Conservation (phyloP, 345 rosid species). For the Acer yangbiense region DNA sequence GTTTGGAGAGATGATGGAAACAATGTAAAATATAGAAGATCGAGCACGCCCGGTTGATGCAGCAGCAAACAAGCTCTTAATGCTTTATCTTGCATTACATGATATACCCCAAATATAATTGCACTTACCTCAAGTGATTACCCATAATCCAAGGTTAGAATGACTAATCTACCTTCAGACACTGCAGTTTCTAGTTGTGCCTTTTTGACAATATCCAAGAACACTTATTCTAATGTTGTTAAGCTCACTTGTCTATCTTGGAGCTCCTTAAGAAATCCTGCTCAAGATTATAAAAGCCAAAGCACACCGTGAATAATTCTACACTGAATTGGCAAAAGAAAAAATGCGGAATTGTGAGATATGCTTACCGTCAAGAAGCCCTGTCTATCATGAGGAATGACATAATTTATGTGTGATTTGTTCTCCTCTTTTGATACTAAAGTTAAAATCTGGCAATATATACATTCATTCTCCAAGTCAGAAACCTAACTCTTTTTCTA, state of each 20-base stretch:
- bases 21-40: slow-evolving; percentile 63
- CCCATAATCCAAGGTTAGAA: slow-evolving; percentile 64
- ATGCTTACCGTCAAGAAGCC: slow-evolving; percentile 55
- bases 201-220: slow-evolving; percentile 81
- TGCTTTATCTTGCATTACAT: neutral
- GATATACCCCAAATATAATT: neutral
- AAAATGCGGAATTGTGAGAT: neutral
- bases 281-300: slow-evolving; percentile 17
- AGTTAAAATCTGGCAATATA: slow-evolving; percentile 53
- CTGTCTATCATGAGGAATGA: slow-evolving; percentile 82
- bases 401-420: slow-evolving; percentile 61
- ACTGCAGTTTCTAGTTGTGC: slow-evolving; percentile 93
- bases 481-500: slow-evolving; percentile 3
- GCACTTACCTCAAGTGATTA: slow-evolving; percentile 54
- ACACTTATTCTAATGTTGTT: slow-evolving; percentile 89
- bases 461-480: slow-evolving; percentile 6
- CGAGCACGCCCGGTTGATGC: slow-evolving; percentile 63
- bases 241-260: slow-evolving; percentile 37
- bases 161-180: slow-evolving; percentile 66
- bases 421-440: slow-evolving; percentile 69
- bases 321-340: neutral
- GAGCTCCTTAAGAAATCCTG: slow-evolving; percentile 29
- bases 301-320: neutral
- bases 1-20: slow-evolving; percentile 50
- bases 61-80: slow-evolving; percentile 53